Evolutionary conservation across 495 filamentous ascomycete genomes (phyloP), one percentile per base, ranked within the genome.

Genomic region (Trichoderma asperelloides): DNA sequence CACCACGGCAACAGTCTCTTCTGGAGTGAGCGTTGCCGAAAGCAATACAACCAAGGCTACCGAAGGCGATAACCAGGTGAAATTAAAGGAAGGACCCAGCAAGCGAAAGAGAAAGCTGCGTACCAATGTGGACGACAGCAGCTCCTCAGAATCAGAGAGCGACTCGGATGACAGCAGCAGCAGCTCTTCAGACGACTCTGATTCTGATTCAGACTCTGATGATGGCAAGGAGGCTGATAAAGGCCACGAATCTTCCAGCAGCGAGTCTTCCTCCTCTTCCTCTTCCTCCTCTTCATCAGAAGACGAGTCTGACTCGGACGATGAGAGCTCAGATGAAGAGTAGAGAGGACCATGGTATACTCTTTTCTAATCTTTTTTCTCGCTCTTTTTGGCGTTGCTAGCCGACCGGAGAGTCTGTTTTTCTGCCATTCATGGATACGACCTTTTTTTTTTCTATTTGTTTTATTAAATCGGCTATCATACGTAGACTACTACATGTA

Each of bases 71-170:
- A n/a, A 49, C 28, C 21, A 49, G 43, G 62, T 43, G n/a, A 64
- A 64, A 13, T 2, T 41, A 11, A 45, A 41, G n/a, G 64, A 65
- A 7, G 40, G 39, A 4, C 8, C 21, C n/a, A n/a, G 43, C 40
- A 45, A 45, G 43, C 40, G 64, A 2, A n/a, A 43, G 41, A 41
- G 64, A 45, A 65, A 65, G 12, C 64, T 65, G n/a, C 64, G 64
- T n/a, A 47, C 86, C 3, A 85, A 68, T 33, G 70, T 63, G 0
- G 69, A 69, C 0, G 69, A 71, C 3, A 88, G 62, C 2, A 73
- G 65, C 55, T 57, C 69, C 82, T 65, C 64, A 1, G 39, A 45
- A 18, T 62, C 62, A 11, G 60, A 68, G 12, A 66, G 62, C 16
- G 60, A 63, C 16, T 47, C 63, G 8, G 67, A 68, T n/a, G n/a